phyloP scores from a whole-genome alignment of 176 grass and related monocot genomes.

The Triticum turgidum region DNA sequence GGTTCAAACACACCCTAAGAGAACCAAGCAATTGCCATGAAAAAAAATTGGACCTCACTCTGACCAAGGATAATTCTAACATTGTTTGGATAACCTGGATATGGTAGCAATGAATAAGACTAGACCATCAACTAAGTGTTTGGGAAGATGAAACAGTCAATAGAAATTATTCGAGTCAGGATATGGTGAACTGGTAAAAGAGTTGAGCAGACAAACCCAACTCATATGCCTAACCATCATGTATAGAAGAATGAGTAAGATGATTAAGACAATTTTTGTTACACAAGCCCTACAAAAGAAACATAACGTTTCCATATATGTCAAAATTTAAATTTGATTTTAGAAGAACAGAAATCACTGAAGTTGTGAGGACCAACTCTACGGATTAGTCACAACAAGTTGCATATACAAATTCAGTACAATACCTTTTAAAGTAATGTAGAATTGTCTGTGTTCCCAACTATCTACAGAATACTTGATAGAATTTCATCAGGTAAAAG shows the following conservation, averaged over 20 bases:
- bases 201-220: conserved; percentile 5
- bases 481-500: conserved; percentile 66
- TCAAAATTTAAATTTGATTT: background rate
- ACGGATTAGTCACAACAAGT: background rate
- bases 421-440: conserved; percentile 74
- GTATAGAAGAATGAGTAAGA: background rate
- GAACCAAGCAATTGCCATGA: background rate
- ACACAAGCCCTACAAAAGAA: background rate
- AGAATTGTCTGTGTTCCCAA: conserved; percentile 66
- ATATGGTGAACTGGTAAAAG: conserved; percentile 2
- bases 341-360: background rate
- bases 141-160: conserved; percentile 18
- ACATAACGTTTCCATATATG: background rate
- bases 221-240: background rate
- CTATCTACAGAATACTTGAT: conserved; percentile 70
- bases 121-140: background rate
- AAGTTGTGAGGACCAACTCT: conserved; percentile 1
- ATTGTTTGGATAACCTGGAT: conserved; percentile 12
- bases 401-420: conserved; percentile 2
- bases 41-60: background rate
- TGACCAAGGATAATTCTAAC: background rate
- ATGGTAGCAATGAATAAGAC: conserved; percentile 18
- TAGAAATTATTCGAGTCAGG: background rate
- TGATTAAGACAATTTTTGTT: background rate
- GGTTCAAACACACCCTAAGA: too few relatives aligned